These are phyloP conservation scores for Sextonia rubra DNA, from an alignment of 164 flowering plant species.

Conservation along the genomic window DNA sequence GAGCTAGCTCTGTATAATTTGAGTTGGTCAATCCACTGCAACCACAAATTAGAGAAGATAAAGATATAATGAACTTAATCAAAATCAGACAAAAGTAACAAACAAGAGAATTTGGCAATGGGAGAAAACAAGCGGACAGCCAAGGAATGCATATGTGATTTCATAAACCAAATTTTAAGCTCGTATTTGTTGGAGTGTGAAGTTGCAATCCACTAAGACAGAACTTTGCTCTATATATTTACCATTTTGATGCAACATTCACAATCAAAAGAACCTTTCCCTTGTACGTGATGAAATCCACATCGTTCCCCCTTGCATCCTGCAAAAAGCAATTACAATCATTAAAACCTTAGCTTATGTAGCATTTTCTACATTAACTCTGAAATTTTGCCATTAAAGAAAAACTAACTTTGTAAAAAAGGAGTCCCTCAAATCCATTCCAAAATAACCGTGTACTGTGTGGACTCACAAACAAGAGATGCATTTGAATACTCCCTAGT, in stretches of 20 bases:
- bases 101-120: background rate
- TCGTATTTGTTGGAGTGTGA: background rate
- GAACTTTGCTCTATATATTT: background rate
- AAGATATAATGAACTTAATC: background rate
- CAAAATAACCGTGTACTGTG: too few species aligned
- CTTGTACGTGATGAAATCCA: conserved; percentile 61
- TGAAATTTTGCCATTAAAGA: too few species aligned
- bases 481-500: too few species aligned
- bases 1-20: conserved; percentile 71
- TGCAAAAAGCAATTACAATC: conserved; percentile 17
- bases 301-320: conserved; percentile 77
- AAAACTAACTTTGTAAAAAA: background rate
- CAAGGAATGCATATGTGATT: background rate
- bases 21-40: conserved; percentile 83
- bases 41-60: background rate
- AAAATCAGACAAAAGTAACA: background rate
- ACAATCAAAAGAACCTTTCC: conserved; percentile 76
- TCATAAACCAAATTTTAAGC: background rate
- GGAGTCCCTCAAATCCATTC: background rate
- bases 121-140: background rate
- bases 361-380: background rate
- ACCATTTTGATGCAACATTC: conserved; percentile 87
- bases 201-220: background rate
- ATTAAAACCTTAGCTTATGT: background rate
- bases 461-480: too few species aligned